Evolutionary conservation across 1,284 basidiomycete genomes (phyloP), one percentile per base, ranked within the genome.

Genomic region (Sporisorium reilianum): DNA sequence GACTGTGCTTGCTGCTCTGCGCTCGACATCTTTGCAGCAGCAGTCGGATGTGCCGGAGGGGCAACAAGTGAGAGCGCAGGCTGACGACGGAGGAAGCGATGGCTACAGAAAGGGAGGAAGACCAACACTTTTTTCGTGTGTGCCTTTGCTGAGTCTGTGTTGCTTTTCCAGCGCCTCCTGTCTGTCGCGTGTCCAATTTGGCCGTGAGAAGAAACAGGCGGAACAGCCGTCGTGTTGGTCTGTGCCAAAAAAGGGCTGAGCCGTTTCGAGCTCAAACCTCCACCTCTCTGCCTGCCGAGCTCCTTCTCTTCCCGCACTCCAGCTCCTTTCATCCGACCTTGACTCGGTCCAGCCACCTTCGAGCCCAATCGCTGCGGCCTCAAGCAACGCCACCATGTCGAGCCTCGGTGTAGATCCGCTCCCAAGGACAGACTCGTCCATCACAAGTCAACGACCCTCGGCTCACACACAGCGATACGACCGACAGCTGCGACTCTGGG

Each of bases 401-500:
- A 74, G 71, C 55, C 46, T 74, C 16, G 71, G 71, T 30, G 54
- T 22, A 22, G 50, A 74, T 40, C 62, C 71, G 18, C 59, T 74
- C 2, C 71, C 62, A n/a, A 32, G 20, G 5, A 62, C 65, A 9
- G 56, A 73, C 58, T 68, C 71, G 49, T 26, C 58, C 46, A 55
- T 68, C 50, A 58, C 70, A 23, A 50, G 28, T 18, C 65, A 68
- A 25, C 61, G 79, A 16, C 80, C 80, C 18, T 71, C 69, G 38
- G 80, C 80, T 1, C 81, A 82, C 46, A 77, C 82, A 18, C 82
- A 83, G 56, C 77, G 82, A 42, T 84, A 83, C 71, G 82, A 84
- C 48, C 77, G 82, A 8, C 82, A 84, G 73, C 70, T 81, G 20
- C 95, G 95, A 34, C 88, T 99, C 23, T 99, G 96, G 96, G 96